Conservation (phyloP, 441 rosid species). For the Croton laevigatus region DNA sequence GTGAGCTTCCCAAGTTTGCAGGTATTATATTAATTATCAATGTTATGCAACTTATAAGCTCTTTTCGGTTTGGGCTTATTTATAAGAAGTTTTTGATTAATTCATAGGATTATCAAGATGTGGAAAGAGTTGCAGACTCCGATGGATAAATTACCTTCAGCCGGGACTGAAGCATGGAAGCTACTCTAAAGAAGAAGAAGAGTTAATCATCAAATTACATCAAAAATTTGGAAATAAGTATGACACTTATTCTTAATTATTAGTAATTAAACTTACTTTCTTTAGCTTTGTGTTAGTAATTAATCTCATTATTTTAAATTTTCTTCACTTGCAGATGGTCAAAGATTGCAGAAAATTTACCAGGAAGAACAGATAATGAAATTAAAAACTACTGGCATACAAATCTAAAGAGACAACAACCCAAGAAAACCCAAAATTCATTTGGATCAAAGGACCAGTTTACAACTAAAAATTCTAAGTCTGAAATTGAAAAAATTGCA, state of each 20-base stretch:
- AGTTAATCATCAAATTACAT: conserved; percentile 40
- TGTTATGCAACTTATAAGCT: too few species aligned
- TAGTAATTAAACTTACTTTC: background rate
- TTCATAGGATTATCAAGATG: conserved; percentile 47
- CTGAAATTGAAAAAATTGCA: background rate
- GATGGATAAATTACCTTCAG: conserved; percentile 62
- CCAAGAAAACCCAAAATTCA: background rate
- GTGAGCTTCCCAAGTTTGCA: conserved; percentile 39
- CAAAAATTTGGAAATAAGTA: conserved; percentile 51
- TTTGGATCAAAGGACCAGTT: background rate
- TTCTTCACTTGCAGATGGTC: conserved; percentile 35
- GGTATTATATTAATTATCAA: conserved; percentile 20
- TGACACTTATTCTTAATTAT: background rate
- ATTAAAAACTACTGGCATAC: conserved; percentile 46
- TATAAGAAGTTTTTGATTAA: too few species aligned
- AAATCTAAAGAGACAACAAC: conserved; percentile 26
- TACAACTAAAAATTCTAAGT: conserved; percentile 1
- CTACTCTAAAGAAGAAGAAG: conserved; percentile 47
- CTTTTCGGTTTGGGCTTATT: too few species aligned
- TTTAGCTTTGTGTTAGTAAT: background rate
- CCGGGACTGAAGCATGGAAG: conserved; percentile 53
- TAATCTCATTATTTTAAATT: background rate
- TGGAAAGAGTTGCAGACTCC: conserved; percentile 67
- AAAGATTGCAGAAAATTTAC: conserved; percentile 33
- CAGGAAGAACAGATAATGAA: conserved; percentile 44